Conservation (phyloP, 305 asterid genomes). For the Petunia hybrid region DNA sequence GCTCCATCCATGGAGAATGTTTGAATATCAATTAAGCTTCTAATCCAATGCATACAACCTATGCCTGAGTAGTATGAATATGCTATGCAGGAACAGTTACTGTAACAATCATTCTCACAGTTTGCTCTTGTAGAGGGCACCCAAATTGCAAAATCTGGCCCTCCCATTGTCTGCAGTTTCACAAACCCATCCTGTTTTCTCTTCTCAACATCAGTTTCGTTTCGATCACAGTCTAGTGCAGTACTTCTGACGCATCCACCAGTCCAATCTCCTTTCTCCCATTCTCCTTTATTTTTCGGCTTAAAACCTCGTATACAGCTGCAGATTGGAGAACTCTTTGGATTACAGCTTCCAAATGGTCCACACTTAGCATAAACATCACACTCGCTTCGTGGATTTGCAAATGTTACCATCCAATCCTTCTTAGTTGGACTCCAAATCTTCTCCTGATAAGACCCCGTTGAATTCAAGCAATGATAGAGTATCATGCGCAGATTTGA, state of each 20-base stretch:
- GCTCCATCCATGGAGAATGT: constrained; percentile 37
- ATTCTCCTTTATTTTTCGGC: constrained; percentile 42
- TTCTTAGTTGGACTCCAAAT: constrained; percentile 39
- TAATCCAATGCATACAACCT: constrained; percentile 41
- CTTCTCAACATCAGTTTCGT: constrained; percentile 34
- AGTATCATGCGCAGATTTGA: neutral
- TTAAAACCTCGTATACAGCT: constrained; percentile 50
- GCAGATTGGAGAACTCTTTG: constrained; percentile 40
- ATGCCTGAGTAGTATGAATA: constrained; percentile 36
- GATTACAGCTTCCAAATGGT: constrained; percentile 47
- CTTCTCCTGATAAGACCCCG: constrained; percentile 39
- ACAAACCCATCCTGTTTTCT: constrained; percentile 49
- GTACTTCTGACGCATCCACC: constrained; percentile 53
- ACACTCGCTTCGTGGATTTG: constrained; percentile 43
- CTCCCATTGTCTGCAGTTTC: constrained; percentile 45
- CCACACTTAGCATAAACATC: constrained; percentile 56
- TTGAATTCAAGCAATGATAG: constrained; percentile 34
- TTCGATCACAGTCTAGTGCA: constrained; percentile 49
- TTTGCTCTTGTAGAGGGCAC: constrained; percentile 31
- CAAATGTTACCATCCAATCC: constrained; percentile 49
- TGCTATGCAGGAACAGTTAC: constrained; percentile 40
- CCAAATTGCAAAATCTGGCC: constrained; percentile 53
- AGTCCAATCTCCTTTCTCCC: constrained; percentile 55
- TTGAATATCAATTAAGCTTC: constrained; percentile 35
- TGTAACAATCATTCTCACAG: constrained; percentile 46